Conservation (phyloP, 139 green algal genomes). For the Trebouxia sp. region DNA sequence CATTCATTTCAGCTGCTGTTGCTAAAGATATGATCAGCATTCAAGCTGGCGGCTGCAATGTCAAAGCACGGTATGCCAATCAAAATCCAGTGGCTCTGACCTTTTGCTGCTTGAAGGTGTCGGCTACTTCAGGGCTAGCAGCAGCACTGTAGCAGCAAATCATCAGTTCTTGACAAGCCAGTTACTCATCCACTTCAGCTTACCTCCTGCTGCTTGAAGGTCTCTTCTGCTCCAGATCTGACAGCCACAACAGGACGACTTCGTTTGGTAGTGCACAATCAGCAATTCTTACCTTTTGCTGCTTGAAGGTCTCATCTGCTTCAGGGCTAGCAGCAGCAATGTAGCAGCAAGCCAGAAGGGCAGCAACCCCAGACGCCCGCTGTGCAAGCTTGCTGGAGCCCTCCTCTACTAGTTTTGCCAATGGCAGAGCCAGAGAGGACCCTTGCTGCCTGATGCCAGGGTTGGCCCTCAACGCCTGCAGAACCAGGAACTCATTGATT, state of each 20-base stretch:
- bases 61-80: too few relatives aligned
- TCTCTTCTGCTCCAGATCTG: neutral
- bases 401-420: conserved; percentile 52
- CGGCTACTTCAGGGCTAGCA: neutral
- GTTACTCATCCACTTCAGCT: too few relatives aligned
- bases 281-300: conserved; percentile 33
- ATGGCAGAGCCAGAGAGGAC: conserved; percentile 22
- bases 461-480: conserved; percentile 31
- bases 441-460: neutral
- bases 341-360: conserved; percentile 42
- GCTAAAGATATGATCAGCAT: too few relatives aligned
- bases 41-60: too few relatives aligned
- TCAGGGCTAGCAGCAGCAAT: conserved; percentile 39
- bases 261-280: neutral
- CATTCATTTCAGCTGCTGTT: too few relatives aligned
- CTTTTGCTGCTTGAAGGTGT: too few relatives aligned
- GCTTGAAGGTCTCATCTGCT: conserved; percentile 40
- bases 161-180: neutral
- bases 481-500: neutral
- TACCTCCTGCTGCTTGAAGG: neutral
- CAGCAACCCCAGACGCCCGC: conserved; percentile 47
- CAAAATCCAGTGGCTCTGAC: too few relatives aligned
- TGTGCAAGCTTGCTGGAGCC: conserved; percentile 53
- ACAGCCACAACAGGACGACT: neutral
- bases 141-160: neutral